Conservation (phyloP, 2,329 filamentous ascomycete species). For the Beauveria rudraprayagi region DNA sequence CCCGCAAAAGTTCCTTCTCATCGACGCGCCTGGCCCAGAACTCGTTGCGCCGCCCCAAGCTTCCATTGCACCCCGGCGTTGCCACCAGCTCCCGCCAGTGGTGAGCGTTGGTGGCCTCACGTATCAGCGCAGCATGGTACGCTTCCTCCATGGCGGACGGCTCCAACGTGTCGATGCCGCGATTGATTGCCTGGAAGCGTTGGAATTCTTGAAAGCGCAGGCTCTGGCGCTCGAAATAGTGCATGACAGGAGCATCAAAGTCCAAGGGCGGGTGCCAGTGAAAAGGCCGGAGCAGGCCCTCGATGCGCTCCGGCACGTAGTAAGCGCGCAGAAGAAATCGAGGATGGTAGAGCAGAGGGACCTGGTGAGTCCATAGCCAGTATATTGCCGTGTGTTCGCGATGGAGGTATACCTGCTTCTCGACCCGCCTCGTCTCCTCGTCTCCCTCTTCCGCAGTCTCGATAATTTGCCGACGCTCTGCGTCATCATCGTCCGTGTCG, state of each 20-base stretch:
- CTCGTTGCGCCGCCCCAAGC: background rate
- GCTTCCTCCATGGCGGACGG: slow-evolving; percentile 65
- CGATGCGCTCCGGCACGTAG: background rate
- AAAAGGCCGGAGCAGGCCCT: background rate
- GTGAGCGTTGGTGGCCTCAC: background rate
- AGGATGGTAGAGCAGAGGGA: background rate
- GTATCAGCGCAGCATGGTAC: background rate
- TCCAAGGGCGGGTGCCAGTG: background rate
- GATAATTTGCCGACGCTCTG: background rate
- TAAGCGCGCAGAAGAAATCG: background rate
- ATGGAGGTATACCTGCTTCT: background rate
- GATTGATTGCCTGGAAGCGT: background rate
- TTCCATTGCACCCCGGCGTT: background rate
- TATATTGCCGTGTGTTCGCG: background rate
- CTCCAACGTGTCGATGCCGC: slow-evolving; percentile 58
- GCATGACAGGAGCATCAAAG: background rate
- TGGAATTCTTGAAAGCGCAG: background rate
- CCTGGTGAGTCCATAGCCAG: background rate
- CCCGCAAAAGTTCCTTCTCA: background rate
- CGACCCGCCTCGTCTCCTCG: background rate
- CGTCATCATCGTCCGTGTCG: background rate
- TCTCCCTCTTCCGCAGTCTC: background rate
- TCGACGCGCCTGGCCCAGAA: background rate
- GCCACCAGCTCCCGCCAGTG: background rate
- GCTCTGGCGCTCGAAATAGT: background rate